These are phyloP conservation scores for Mycena vulgaris DNA, from an alignment of 768 basidiomycete genomes.

Conservation along the genomic window DNA sequence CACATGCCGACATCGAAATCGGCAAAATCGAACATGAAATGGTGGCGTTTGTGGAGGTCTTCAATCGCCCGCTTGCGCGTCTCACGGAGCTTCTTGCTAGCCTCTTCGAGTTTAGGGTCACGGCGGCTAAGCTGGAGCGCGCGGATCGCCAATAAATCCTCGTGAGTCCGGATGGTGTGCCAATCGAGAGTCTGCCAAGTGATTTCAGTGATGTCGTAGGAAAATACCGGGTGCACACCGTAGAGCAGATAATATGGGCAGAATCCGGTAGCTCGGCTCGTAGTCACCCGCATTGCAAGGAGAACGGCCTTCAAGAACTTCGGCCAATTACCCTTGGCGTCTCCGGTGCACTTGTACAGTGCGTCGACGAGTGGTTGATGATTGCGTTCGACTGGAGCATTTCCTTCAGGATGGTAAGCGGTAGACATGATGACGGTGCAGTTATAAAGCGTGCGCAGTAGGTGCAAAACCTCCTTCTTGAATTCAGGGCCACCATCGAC, in stretches of 20 bases:
- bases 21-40: too few relatives aligned
- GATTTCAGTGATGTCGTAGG: constrained; percentile 47
- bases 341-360: constrained; percentile 39
- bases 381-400: constrained; percentile 44
- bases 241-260: constrained; percentile 51
- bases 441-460: constrained; percentile 44
- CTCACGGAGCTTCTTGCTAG: constrained; percentile 18
- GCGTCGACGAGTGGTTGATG: constrained; percentile 45
- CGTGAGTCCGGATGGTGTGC: constrained; percentile 38
- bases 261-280: constrained; percentile 46
- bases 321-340: constrained; percentile 46
- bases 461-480: constrained; percentile 39
- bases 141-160: constrained; percentile 45
- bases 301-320: constrained; percentile 41
- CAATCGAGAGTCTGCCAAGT: constrained; percentile 50
- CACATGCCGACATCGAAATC: constrained; percentile 46
- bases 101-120: constrained; percentile 35
- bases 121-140: constrained; percentile 40
- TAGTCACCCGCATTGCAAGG: constrained; percentile 45
- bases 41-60: constrained; percentile 40
- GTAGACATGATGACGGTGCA: too few relatives aligned
- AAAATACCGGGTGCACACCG: constrained; percentile 47
- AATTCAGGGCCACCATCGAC: constrained; percentile 52
- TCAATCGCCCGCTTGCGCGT: constrained; percentile 39
- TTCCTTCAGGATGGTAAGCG: constrained; percentile 42